phyloP scores from a whole-genome alignment of 2,329 filamentous ascomycete species.

The Aquanectria penicillioides region DNA sequence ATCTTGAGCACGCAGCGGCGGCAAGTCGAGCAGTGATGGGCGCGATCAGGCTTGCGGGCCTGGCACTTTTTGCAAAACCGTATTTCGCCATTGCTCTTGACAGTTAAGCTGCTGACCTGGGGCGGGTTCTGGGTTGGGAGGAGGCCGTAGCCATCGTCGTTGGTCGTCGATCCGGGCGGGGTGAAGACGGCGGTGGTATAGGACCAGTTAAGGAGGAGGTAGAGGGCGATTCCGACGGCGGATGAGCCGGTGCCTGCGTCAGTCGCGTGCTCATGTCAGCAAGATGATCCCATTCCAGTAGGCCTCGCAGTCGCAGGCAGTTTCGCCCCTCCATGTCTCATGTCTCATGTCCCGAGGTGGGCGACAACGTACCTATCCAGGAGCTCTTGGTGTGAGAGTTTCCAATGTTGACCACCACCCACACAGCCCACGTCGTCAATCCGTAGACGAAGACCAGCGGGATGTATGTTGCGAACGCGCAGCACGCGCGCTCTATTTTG shows the following conservation, averaged over 20 bases:
- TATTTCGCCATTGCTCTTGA: constrained; percentile 87
- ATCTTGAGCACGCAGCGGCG: constrained; percentile 96
- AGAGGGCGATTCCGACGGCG: constrained; percentile 75
- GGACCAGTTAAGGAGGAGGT: constrained; percentile 82
- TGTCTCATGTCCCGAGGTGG: background rate
- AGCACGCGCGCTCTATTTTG: constrained; percentile 84
- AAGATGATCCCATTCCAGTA: background rate
- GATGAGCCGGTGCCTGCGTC: constrained; percentile 64
- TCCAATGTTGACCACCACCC: constrained; percentile 82
- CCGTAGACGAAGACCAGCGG: constrained; percentile 91
- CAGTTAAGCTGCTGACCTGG: constrained; percentile 80
- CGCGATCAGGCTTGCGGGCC: constrained; percentile 90
- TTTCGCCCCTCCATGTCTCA: background rate
- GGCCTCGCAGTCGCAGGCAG: background rate
- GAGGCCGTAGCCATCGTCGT: constrained; percentile 77
- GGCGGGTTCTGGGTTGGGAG: constrained; percentile 76
- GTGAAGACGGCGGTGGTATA: constrained; percentile 97
- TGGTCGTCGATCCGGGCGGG: constrained; percentile 78
- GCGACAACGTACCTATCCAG: constrained; percentile 65
- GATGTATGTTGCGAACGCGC: constrained; percentile 80
- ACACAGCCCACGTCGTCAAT: constrained; percentile 93
- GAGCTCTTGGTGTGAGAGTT: constrained; percentile 60
- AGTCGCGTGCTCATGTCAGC: constrained; percentile 22
- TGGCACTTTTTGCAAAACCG: constrained; percentile 99
- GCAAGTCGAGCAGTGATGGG: constrained; percentile 97